Conservation (phyloP, 805 yeast species). For the Candida montana region DNA sequence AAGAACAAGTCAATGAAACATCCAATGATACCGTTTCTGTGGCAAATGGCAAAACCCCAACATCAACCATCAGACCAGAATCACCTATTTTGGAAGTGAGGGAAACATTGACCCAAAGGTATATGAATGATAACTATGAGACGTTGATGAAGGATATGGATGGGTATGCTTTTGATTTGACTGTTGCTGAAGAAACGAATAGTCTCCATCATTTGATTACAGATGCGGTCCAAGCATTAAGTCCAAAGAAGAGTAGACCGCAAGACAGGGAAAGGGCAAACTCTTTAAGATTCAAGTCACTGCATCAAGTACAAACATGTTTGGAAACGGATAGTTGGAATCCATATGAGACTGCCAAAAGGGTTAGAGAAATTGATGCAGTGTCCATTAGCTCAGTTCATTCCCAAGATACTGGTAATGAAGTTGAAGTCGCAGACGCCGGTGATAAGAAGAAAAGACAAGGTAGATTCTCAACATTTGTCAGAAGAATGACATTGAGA, state of each 20-base stretch:
- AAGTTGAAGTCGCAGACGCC: constrained; percentile 3
- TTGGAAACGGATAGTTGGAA: constrained; percentile 13
- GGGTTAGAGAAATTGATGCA: constrained; percentile 6
- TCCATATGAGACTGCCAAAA: constrained; percentile 20
- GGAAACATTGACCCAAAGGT: constrained; percentile 25
- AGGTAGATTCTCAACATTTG: constrained; percentile 4
- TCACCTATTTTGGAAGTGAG: constrained; percentile 11
- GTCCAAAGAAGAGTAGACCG: constrained; percentile 12
- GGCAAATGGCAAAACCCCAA: too few relatives aligned
- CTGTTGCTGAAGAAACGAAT: constrained; percentile 9
- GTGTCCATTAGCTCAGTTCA: constrained; percentile 10
- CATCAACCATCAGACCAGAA: background rate
- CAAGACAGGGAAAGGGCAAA: constrained; percentile 1
- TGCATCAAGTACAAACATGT: constrained; percentile 1
- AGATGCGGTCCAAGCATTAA: constrained; percentile 13
- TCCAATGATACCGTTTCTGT: too few relatives aligned
- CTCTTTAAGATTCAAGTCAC: constrained; percentile 5
- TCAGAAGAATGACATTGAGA: constrained; percentile 4
- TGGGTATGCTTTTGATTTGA: constrained; percentile 21
- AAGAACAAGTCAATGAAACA: too few relatives aligned
- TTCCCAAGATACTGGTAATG: constrained; percentile 3
- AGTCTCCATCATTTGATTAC: constrained; percentile 8
- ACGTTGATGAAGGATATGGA: constrained; percentile 21
- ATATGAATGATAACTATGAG: constrained; percentile 18
- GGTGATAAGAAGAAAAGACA: constrained; percentile 1